Base-by-base conservation (phyloP, 2,329 filamentous ascomycete species). In the Lizonia empirigonia region DNA sequence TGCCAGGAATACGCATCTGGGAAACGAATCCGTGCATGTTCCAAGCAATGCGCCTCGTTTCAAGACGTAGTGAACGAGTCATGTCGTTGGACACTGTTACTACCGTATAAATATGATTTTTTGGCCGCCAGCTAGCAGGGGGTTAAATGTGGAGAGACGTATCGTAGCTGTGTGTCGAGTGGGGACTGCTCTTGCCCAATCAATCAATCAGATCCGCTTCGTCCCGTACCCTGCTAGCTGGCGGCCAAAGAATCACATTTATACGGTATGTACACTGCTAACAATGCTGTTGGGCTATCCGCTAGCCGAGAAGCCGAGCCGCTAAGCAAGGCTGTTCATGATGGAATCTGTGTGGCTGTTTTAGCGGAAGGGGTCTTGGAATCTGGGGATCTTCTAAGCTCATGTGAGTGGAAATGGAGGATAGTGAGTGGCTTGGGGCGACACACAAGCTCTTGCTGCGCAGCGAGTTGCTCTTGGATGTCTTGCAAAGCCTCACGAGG, bases 391-490 rank as follows among this genome's bases (percentile, higher is more conserved):
- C 29, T 13, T 34, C 15, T n/a, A 30, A 6, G 4, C 4, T 37
- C 10, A 13, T 7, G 16, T 23, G 27, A 2, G 29, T 35, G 29
- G 16, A 16, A 2, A 16, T 29, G 26, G 16, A 22, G 19, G 18
- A 33, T 15, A 22, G 13, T 27, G 32, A 32, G 16, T 42, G 49
- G 42, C 27, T 37, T 27, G n/a, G 12, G 8, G 20, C 27, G 44
- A 44, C 44, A 34, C 44, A 44, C 44, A 53, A 48, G 50, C 50
- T 40, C 26, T 44, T 20, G 19, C 39, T 53, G 44, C 29, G 29
- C 50, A 38, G 26, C 2, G 16, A 10, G 12, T 4, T 16, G 15
- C 29, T 26, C 35, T 44, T 44, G 34, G 16, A 8, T 50, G 27
- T 44, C 27, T 36, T 18, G 34, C 34, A 44, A 48, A 53, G 44